A percentile compares a stretch with the other conserved stretches of the same genome.
phyloP scores from a whole-genome alignment of 2,329 filamentous ascomycete species.

The Fusarium torreyae region DNA sequence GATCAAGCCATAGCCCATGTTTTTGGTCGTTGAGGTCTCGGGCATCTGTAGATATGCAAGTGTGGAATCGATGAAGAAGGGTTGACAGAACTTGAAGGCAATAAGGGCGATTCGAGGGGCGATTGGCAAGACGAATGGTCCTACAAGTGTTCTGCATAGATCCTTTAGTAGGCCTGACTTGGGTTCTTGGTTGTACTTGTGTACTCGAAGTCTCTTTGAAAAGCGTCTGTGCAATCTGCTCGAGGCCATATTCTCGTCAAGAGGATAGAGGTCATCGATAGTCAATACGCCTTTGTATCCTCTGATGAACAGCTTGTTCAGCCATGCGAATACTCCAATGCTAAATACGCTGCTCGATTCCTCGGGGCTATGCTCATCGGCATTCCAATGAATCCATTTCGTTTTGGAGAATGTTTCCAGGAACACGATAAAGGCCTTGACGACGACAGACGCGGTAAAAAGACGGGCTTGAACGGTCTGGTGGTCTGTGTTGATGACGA shows the following conservation, averaged over 20 bases:
- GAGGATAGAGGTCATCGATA: constrained; percentile 54
- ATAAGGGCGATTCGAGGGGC: constrained; percentile 57
- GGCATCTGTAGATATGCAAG: constrained; percentile 54
- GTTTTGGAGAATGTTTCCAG: constrained; percentile 59
- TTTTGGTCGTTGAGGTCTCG: constrained; percentile 28
- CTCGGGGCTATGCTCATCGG: constrained; percentile 57
- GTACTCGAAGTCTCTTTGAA: constrained; percentile 39
- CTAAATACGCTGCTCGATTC: constrained; percentile 54
- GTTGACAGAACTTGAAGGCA: constrained; percentile 60
- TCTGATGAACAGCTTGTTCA: constrained; percentile 53
- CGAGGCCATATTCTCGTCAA: constrained; percentile 51
- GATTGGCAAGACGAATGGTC: constrained; percentile 55
- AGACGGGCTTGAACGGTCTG: constrained; percentile 49
- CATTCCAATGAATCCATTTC: constrained; percentile 58
- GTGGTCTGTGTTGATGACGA: constrained; percentile 46
- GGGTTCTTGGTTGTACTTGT: constrained; percentile 42
- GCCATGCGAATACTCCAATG: constrained; percentile 55
- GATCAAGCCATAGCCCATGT: constrained; percentile 60
- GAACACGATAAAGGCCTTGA: constrained; percentile 56
- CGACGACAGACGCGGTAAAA: constrained; percentile 54
- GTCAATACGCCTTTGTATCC: constrained; percentile 56
- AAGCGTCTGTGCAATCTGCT: constrained; percentile 42
- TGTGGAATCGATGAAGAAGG: constrained; percentile 59
- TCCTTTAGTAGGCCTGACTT: constrained; percentile 52
- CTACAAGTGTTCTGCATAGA: constrained; percentile 51